Percentiles rank a stretch among this genome's conserved stretches.
Conservation (phyloP, 2,329 filamentous ascomycete genomes). For the Cladosporium oxysporum region DNA sequence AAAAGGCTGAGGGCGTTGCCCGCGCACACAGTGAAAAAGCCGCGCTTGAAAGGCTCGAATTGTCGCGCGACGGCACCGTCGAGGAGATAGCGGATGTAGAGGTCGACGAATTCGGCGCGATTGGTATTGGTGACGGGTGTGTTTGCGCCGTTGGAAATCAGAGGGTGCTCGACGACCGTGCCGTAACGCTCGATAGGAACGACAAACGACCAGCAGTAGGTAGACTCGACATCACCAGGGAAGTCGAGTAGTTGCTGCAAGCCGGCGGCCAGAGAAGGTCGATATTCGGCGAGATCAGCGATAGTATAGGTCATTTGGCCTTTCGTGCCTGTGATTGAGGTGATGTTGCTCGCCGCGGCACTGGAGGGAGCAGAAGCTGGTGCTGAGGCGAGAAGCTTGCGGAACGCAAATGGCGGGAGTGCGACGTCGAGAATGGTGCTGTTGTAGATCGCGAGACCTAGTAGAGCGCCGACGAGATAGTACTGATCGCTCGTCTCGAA, state of each 20-base stretch:
- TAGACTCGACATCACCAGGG: slow-evolving; percentile 78
- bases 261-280: slow-evolving; percentile 73
- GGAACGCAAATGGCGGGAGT: slow-evolving; percentile 84
- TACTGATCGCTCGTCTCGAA: slow-evolving; percentile 92
- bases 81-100: slow-evolving; percentile 78
- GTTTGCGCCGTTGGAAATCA: slow-evolving; percentile 72
- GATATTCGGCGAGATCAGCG: slow-evolving; percentile 80
- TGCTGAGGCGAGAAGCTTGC: slow-evolving; percentile 78
- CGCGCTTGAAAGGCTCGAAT: slow-evolving; percentile 90
- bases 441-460: slow-evolving; percentile 92
- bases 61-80: slow-evolving; percentile 77
- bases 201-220: slow-evolving; percentile 80
- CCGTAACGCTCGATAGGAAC: slow-evolving; percentile 78
- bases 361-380: slow-evolving; percentile 61
- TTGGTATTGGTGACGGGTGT: slow-evolving; percentile 81
- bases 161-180: slow-evolving; percentile 63
- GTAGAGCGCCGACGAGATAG: slow-evolving; percentile 82
- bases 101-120: slow-evolving; percentile 79
- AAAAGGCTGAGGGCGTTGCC: slow-evolving; percentile 87
- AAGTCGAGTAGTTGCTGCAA: slow-evolving; percentile 76
- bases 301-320: slow-evolving; percentile 69
- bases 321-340: slow-evolving; percentile 37
- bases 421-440: slow-evolving; percentile 89
- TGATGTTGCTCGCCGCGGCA: slow-evolving; percentile 55
- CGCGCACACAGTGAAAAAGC: slow-evolving; percentile 89